phyloP scores from a whole-genome alignment of 73 alveolate species.

The Diophrys sp. region DNA sequence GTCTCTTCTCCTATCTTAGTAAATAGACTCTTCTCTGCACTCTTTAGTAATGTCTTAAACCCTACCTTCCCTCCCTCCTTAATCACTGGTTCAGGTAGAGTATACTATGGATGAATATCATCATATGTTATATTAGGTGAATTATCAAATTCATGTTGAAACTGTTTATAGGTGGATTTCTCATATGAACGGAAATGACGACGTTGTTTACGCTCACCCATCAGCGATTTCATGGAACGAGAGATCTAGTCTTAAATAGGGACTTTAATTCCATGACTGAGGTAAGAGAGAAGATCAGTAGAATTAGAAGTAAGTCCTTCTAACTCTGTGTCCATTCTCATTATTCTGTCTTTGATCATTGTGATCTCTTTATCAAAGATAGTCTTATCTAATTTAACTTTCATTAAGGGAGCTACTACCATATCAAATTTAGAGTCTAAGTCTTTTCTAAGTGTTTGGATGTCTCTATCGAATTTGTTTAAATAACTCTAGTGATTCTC shows the following conservation, averaged over 20 bases:
- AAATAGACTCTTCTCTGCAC: neutral
- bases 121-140: neutral
- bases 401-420: neutral
- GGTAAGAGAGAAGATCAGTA: neutral
- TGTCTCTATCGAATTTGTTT: neutral
- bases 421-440: neutral
- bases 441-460: neutral
- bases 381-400: neutral
- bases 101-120: too few species aligned
- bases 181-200: neutral
- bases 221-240: neutral
- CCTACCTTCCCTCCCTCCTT: too few species aligned
- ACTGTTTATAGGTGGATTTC: neutral
- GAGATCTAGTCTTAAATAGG: neutral
- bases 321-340: neutral
- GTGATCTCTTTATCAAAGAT: neutral
- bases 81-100: too few species aligned
- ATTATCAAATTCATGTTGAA: neutral
- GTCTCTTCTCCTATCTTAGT: neutral
- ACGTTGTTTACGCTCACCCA: neutral
- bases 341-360: neutral
- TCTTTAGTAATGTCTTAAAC: neutral
- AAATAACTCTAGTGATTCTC: neutral
- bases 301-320: neutral
- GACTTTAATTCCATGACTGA: neutral